Percentiles rank a stretch among this genome's conserved stretches.
These are phyloP conservation scores for Metschnikowia lachancei DNA, from an alignment of 805 yeast species.

Conservation along the genomic window DNA sequence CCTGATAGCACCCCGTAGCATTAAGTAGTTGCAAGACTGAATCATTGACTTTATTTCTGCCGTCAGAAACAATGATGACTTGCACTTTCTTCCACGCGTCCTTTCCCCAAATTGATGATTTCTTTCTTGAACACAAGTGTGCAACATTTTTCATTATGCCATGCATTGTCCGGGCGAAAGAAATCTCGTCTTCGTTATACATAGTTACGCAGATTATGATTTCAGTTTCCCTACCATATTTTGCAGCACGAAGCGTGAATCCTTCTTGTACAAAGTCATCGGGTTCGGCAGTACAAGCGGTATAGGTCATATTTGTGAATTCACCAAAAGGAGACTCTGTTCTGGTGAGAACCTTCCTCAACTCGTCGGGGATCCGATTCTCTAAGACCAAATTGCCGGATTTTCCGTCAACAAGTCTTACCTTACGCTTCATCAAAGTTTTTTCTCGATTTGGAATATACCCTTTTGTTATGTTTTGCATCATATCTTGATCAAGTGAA, in stretches of 20 bases:
- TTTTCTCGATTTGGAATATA: slow-evolving; percentile 63
- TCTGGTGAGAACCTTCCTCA: slow-evolving; percentile 78
- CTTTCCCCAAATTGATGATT: slow-evolving; percentile 89
- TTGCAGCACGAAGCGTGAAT: slow-evolving; percentile 81
- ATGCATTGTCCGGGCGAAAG: slow-evolving; percentile 91
- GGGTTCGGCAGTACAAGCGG: slow-evolving; percentile 94
- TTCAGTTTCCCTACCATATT: slow-evolving; percentile 87
- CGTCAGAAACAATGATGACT: slow-evolving; percentile 89
- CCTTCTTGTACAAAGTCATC: slow-evolving; percentile 79
- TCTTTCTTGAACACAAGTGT: slow-evolving; percentile 75
- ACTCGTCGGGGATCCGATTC: slow-evolving; percentile 89
- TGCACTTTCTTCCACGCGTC: slow-evolving; percentile 97
- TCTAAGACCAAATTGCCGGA: slow-evolving; percentile 85
- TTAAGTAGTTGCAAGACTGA: slow-evolving; percentile 85
- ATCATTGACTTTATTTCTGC: slow-evolving; percentile 82
- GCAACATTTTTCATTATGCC: slow-evolving; percentile 91
- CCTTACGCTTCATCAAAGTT: slow-evolving; percentile 67
- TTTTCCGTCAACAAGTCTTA: slow-evolving; percentile 56
- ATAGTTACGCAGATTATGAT: slow-evolving; percentile 89
- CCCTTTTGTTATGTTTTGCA: slow-evolving; percentile 41
- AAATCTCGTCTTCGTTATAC: slow-evolving; percentile 92
- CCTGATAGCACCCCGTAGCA: slow-evolving; percentile 96
- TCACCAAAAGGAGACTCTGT: slow-evolving; percentile 80
- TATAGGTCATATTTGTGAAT: slow-evolving; percentile 92
- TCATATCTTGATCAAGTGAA: slow-evolving; percentile 47